Evolutionary conservation across 371 early-diverging fungal species (phyloP).

Genomic region (Zancudomyces culisetae): DNA sequence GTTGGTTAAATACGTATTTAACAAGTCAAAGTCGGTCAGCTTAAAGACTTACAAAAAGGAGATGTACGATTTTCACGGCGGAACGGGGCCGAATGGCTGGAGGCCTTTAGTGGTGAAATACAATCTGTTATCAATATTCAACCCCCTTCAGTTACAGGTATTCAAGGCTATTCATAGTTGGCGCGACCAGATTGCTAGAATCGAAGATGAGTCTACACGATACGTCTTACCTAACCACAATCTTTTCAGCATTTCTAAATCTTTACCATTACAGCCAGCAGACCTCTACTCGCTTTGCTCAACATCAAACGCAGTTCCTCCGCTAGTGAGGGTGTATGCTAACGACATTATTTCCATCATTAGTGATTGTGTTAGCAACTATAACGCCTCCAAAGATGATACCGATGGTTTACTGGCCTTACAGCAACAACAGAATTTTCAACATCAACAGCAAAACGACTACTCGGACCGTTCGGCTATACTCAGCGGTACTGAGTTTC

Average conservation of each 20-base stretch:
- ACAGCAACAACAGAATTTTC: no score
- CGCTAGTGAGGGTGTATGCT: conserved; percentile 64
- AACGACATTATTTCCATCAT: conserved; percentile 53
- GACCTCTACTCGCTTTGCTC: conserved; percentile 47
- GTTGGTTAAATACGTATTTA: conserved; percentile 60
- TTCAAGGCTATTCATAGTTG: conserved; percentile 35
- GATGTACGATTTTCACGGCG: conserved; percentile 44
- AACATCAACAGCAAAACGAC: no score
- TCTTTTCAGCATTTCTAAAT: conserved; percentile 67
- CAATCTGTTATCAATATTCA: conserved; percentile 46
- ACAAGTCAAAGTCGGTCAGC: conserved; percentile 53
- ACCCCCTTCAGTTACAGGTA: conserved; percentile 22
- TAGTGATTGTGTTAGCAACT: conserved; percentile 8
- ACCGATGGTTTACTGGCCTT: no score
- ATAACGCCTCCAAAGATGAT: no score
- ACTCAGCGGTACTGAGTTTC: no score
- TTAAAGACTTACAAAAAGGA: conserved; percentile 54
- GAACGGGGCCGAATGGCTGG: conserved; percentile 55
- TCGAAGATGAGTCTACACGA: conserved; percentile 73
- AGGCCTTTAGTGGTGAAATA: conserved; percentile 35
- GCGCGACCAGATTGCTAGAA: conserved; percentile 79
- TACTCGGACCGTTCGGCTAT: no score
- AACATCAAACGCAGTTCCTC: conserved; percentile 67
- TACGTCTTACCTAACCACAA: conserved; percentile 84
- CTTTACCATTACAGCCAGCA: conserved; percentile 59